Conservation (phyloP, 1,284 basidiomycete species). For the Gomphus bonarii region DNA sequence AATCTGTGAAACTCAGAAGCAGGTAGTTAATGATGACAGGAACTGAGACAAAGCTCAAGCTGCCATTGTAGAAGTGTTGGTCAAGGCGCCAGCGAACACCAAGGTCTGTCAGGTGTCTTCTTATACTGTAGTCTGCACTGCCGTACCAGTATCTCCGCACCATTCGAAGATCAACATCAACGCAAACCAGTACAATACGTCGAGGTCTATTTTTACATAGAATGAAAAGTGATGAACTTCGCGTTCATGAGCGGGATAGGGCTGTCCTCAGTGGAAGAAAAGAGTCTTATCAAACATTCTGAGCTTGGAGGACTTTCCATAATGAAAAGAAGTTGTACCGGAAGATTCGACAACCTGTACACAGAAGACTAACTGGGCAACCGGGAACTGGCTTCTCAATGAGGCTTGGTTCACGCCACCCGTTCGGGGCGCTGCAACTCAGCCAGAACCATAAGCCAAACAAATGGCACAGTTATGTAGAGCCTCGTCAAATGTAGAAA, state of each 20-base stretch:
- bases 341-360: neutral
- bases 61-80: neutral
- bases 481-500: neutral
- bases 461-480: neutral
- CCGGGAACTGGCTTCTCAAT: neutral
- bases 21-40: neutral
- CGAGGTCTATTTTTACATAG: no score
- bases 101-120: neutral
- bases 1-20: neutral
- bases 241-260: no score
- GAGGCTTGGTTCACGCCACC: neutral
- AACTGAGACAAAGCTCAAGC: neutral
- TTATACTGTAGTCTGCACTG: no score
- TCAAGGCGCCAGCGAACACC: neutral
- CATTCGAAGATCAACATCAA: no score
- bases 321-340: neutral
- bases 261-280: no score
- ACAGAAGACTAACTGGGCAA: neutral
- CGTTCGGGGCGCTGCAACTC: neutral
- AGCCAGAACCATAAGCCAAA: neutral
- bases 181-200: no score
- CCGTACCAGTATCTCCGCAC: no score
- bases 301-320: no score
- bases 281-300: no score
- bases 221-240: no score